Conservation (phyloP, 2,329 filamentous ascomycete genomes). For the Talaromyces atroroseus region DNA sequence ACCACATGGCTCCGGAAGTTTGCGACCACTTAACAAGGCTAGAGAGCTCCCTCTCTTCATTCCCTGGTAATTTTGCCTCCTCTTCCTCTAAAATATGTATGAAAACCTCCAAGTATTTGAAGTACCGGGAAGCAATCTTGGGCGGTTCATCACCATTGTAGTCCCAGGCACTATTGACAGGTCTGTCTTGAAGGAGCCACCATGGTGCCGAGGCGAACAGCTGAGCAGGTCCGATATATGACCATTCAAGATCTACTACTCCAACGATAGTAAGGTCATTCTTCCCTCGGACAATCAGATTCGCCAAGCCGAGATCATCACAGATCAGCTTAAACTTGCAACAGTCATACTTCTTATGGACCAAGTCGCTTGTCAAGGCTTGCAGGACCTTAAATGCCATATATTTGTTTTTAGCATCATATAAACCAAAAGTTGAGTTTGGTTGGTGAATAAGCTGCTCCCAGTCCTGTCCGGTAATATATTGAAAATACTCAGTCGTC, state of each 20-base stretch:
- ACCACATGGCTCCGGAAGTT: constrained; percentile 31
- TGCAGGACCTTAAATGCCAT: neutral
- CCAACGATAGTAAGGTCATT: constrained; percentile 32
- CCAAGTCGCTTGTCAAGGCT: neutral
- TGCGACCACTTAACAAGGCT: constrained; percentile 30
- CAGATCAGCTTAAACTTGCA: constrained; percentile 35
- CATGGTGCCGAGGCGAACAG: constrained; percentile 33
- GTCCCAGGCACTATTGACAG: constrained; percentile 25
- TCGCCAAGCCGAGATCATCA: constrained; percentile 33
- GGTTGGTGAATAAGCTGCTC: constrained; percentile 1
- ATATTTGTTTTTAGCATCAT: constrained; percentile 5
- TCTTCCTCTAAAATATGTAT: constrained; percentile 1
- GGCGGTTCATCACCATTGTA: constrained; percentile 13
- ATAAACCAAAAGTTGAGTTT: constrained; percentile 1
- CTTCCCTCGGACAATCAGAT: constrained; percentile 31
- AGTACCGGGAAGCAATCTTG: neutral
- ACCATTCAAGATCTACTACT: constrained; percentile 35
- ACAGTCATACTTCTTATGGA: constrained; percentile 21
- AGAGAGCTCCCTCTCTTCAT: constrained; percentile 18
- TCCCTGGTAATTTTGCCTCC: neutral
- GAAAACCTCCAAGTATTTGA: constrained; percentile 2
- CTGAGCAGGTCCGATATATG: constrained; percentile 34
- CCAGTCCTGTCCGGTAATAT: neutral
- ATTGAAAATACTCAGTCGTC: constrained; percentile 1
- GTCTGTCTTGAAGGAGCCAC: constrained; percentile 33